phyloP scores from a whole-genome alignment of 176 grass and related monocot species.

The Bonia amplexicaulis region DNA sequence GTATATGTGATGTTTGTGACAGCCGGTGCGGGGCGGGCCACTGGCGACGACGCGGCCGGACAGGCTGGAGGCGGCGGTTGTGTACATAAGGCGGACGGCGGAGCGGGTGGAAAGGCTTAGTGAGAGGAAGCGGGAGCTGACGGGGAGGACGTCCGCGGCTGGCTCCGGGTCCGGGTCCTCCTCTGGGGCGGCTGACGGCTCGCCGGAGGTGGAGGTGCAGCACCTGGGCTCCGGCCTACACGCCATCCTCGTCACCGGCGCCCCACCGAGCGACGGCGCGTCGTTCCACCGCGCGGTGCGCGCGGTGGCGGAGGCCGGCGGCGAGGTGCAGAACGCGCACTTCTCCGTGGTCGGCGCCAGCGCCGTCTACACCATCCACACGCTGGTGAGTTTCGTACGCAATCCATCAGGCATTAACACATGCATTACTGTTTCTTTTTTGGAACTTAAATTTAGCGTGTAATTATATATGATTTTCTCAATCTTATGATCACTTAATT shows the following conservation, averaged over 20 bases:
- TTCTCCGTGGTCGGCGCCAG: slow-evolving; percentile 48
- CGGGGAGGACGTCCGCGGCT: background rate
- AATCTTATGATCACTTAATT: background rate
- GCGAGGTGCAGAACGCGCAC: slow-evolving; percentile 65
- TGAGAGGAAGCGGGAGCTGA: slow-evolving; percentile 62
- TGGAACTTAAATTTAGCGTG: background rate
- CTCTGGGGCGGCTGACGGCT: background rate
- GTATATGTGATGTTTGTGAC: background rate
- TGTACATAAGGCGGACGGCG: slow-evolving; percentile 53
- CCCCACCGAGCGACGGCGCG: slow-evolving; percentile 12
- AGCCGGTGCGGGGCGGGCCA: background rate
- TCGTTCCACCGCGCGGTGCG: slow-evolving; percentile 56
- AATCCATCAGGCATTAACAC: background rate
- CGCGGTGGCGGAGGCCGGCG: slow-evolving; percentile 53
- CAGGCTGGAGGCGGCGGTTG: slow-evolving; percentile 47
- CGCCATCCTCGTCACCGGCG: slow-evolving; percentile 40
- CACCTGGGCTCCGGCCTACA: slow-evolving; percentile 52
- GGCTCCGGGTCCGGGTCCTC: slow-evolving; percentile 25
- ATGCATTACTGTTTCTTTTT: background rate
- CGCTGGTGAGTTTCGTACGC: slow-evolving; percentile 41
- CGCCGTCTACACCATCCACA: slow-evolving; percentile 65
- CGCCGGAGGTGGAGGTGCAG: slow-evolving; percentile 59
- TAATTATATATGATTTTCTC: background rate
- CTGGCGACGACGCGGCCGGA: slow-evolving; percentile 44
- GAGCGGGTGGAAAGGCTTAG: slow-evolving; percentile 54